Evolutionary conservation across 495 filamentous ascomycete genomes (phyloP), one percentile per base, ranked within the genome.

Genomic region (Penicillium ucsense): DNA sequence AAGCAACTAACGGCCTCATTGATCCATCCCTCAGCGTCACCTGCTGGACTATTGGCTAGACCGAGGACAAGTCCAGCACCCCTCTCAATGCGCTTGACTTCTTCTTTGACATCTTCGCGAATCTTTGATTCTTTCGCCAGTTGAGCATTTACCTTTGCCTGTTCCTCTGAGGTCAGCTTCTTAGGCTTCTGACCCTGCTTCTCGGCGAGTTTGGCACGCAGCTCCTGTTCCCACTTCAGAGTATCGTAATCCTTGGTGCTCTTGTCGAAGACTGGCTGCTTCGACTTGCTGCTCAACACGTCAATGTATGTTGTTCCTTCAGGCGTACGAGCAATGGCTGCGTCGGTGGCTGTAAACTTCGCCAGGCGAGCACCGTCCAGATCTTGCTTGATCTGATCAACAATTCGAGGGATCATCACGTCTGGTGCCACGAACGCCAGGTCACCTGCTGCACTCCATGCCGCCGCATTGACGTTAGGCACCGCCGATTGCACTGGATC

Each of bases 141-240:
- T 55, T 97, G 92, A 31, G 86, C 86, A 32, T 94, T 90, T 48
- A 97, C 88, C 60, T 90, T 96, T 33, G 82, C 75, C 51, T 83
- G 84, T 56, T 98, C 91, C 34, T 95, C 90, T 0, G 84, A 66
- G 0, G 86, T 91, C 32, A 97, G 80, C 66, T 96, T 97, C 71
- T 85, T 89, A 43, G 87, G 79, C 54, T 89, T 82, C 35, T 86
- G 79, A 3, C 94, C 94, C 67, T 89, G 92, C 73, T 96, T 98
- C 54, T 86, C 73, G 27, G 88, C 90, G 36, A 98, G 68, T 56
- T 97, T 89, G 33, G 79, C 77, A 41, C 89, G 70, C n/a, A 97
- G 76, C 47, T 97, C 92, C 56, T 86, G 82, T 64, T 98, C 92
- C 92, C 92, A 98, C 67, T 95, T 96, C 42, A 95, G 59, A 1